A percentile compares a stretch with the other conserved stretches of the same genome.
Evolutionary conservation across 768 basidiomycete species (phyloP).

Genomic region (Phaffia tasmanica): DNA sequence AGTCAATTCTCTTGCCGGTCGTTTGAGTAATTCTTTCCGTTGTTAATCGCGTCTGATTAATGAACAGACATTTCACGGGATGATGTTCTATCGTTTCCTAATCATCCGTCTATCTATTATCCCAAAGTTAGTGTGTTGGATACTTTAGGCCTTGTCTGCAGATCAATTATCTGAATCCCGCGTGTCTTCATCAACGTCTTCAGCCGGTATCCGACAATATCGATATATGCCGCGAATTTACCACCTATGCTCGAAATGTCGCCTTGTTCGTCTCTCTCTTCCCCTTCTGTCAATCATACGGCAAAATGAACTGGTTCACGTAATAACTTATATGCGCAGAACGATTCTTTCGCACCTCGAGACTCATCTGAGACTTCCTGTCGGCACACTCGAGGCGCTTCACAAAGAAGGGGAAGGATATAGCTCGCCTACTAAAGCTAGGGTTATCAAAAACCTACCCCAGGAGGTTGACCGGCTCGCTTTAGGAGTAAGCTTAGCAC

Average conservation of each 20-base stretch:
- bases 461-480: conserved; percentile 9
- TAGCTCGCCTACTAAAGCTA: conserved; percentile 15
- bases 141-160: no score
- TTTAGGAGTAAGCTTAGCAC: conserved; percentile 13
- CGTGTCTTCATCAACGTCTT: no score
- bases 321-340: neutral
- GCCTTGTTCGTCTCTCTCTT: neutral
- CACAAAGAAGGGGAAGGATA: conserved; percentile 15
- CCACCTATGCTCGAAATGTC: neutral
- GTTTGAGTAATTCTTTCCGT: no score
- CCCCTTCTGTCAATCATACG: neutral
- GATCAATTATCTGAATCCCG: no score
- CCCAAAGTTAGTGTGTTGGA: no score
- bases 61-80: no score
- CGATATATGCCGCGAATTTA: conserved; percentile 2
- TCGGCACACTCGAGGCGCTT: neutral
- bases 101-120: no score
- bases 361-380: conserved; percentile 4
- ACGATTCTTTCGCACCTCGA: conserved; percentile 19
- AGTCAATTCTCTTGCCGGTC: no score
- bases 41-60: no score
- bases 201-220: neutral
- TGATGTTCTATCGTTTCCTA: no score
- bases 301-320: no score
- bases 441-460: conserved; percentile 23